Evolutionary conservation across 805 yeast genomes (phyloP).

Genomic region (Ogataea zsoltii): DNA sequence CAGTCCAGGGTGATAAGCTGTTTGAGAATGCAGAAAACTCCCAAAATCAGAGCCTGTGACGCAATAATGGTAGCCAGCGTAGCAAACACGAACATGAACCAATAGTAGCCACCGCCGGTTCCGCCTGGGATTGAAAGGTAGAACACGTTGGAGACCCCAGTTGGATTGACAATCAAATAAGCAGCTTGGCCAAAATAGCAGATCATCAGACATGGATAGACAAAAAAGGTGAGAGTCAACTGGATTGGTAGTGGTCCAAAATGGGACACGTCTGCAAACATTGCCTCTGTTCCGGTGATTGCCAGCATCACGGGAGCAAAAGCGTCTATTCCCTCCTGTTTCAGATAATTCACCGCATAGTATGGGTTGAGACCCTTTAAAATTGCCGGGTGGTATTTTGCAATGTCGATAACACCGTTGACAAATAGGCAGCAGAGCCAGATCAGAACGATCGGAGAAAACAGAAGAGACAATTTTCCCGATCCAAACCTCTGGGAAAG

Average conservation of each 20-base stretch:
- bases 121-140: constrained; percentile 54
- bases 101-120: constrained; percentile 42
- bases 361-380: constrained; percentile 52
- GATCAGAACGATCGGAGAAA: constrained; percentile 54
- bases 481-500: constrained; percentile 52
- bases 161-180: constrained; percentile 42
- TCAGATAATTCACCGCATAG: constrained; percentile 49
- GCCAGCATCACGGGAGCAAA: constrained; percentile 54
- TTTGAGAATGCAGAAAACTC: constrained; percentile 52
- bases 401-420: constrained; percentile 49
- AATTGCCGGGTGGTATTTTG: constrained; percentile 40
- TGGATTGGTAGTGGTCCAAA: constrained; percentile 53
- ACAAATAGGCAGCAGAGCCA: constrained; percentile 50
- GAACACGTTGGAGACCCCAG: constrained; percentile 43
- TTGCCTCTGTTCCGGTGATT: constrained; percentile 61
- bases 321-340: constrained; percentile 36
- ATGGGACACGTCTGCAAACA: constrained; percentile 65
- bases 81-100: constrained; percentile 55
- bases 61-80: constrained; percentile 59
- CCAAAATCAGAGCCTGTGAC: constrained; percentile 58
- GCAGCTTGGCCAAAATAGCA: constrained; percentile 62
- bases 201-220: constrained; percentile 54
- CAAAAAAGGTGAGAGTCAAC: constrained; percentile 44
- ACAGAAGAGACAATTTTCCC: constrained; percentile 44
- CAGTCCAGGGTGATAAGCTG: constrained; percentile 57